These are phyloP conservation scores for Dovyalis caffra DNA, from an alignment of 345 rosid genomes.

Conservation along the genomic window DNA sequence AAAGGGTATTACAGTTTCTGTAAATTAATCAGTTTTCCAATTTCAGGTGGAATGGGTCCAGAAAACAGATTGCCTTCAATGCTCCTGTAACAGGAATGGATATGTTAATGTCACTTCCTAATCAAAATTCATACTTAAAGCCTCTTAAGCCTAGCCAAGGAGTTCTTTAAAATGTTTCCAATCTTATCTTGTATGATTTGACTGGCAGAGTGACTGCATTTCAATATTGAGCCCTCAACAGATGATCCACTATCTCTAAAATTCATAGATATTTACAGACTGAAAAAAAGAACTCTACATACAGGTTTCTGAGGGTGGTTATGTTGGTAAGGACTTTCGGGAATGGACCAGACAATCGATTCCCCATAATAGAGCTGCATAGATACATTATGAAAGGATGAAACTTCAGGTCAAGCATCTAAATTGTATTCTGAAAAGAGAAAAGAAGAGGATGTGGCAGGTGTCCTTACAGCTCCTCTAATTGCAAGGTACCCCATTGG, in stretches of 20 bases:
- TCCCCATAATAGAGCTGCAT: constrained; percentile 86
- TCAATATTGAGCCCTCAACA: neutral
- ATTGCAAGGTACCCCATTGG: constrained; percentile 70
- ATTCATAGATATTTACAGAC: neutral
- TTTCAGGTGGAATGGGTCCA: constrained; percentile 72
- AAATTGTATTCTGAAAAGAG: neutral
- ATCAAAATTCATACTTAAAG: neutral
- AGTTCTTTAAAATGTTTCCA: no score
- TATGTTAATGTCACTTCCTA: neutral
- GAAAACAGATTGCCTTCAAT: constrained; percentile 76
- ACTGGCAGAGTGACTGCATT: neutral
- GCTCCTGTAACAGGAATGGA: constrained; percentile 47
- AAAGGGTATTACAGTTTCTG: constrained; percentile 55
- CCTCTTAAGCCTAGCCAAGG: neutral
- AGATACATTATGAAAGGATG: constrained; percentile 1
- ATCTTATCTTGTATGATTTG: no score
- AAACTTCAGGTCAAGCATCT: neutral
- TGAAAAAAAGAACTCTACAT: constrained; percentile 25
- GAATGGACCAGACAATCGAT: constrained; percentile 74
- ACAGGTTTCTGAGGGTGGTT: constrained; percentile 66
- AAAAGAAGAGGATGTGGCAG: neutral
- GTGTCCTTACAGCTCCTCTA: constrained; percentile 54
- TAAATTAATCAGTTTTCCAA: constrained; percentile 53
- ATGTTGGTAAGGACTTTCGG: constrained; percentile 67
- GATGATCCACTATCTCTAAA: neutral